These are phyloP conservation scores for Penicillium atrosanguineum DNA, from an alignment of 495 filamentous ascomycete genomes.

Conservation along the genomic window DNA sequence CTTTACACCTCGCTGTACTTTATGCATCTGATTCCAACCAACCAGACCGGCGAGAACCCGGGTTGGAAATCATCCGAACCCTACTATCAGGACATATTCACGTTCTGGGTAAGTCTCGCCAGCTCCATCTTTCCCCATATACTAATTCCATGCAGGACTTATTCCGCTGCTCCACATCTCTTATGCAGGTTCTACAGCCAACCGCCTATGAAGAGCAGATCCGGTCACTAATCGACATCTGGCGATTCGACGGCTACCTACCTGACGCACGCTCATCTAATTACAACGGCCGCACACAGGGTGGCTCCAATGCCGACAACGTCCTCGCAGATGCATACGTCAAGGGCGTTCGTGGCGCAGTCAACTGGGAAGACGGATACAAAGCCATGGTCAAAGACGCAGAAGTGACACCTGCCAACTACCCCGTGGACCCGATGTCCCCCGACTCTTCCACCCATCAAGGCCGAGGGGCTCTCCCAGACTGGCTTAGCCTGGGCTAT, in stretches of 20 bases:
- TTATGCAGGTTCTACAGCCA: slow-evolving; percentile 67
- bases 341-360: slow-evolving; percentile 61
- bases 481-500: slow-evolving; percentile 63
- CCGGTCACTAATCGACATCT: slow-evolving; percentile 70
- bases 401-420: slow-evolving; percentile 60
- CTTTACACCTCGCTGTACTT: slow-evolving; percentile 67
- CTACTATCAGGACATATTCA: slow-evolving; percentile 51
- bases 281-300: slow-evolving; percentile 69
- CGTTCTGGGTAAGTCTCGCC: slow-evolving; percentile 46
- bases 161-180: slow-evolving; percentile 61
- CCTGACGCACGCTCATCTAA: slow-evolving; percentile 67
- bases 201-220: slow-evolving; percentile 62
- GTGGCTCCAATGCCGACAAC: slow-evolving; percentile 72
- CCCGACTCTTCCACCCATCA: slow-evolving; percentile 64
- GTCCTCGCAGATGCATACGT: slow-evolving; percentile 74
- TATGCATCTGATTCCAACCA: slow-evolving; percentile 68
- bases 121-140: neutral
- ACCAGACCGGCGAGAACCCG: slow-evolving; percentile 71
- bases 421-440: slow-evolving; percentile 60
- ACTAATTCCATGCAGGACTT: slow-evolving; percentile 39
- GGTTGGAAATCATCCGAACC: slow-evolving; percentile 64
- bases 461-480: slow-evolving; percentile 66
- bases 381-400: slow-evolving; percentile 69
- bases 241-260: slow-evolving; percentile 62
- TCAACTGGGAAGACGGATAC: slow-evolving; percentile 71